A percentile compares a stretch with the other conserved stretches of the same genome.
phyloP scores from a whole-genome alignment of 202 grass and related monocot genomes.

The Carex arenaria region DNA sequence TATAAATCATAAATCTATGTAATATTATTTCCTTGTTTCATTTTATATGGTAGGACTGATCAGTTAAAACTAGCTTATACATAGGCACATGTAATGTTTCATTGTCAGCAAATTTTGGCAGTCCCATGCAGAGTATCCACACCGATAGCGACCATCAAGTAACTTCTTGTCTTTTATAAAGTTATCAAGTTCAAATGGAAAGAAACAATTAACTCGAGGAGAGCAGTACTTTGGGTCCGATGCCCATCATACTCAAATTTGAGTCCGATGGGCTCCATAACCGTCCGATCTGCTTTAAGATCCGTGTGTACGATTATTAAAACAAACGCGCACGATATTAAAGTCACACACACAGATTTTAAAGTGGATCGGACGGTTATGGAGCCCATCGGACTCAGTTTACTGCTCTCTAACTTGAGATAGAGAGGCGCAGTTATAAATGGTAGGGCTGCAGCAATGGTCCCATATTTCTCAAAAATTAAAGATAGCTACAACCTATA shows the following conservation, averaged over 20 bases:
- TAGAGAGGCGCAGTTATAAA: not conserved
- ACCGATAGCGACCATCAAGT: conserved; percentile 5
- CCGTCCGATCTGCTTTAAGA: no score
- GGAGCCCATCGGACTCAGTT: no score
- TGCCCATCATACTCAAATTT: no score
- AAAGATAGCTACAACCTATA: not conserved
- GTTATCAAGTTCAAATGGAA: not conserved
- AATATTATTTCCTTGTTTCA: not conserved
- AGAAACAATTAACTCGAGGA: not conserved
- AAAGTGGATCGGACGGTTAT: no score
- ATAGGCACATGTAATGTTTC: conserved; percentile 7
- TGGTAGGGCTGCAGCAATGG: not conserved
- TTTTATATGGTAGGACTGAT: not conserved
- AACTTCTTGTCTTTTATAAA: not conserved
- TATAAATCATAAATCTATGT: not conserved
- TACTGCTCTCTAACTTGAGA: not conserved
- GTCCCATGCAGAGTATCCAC: conserved; percentile 1
- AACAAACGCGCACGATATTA: no score
- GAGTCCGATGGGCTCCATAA: no score
- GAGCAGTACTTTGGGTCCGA: no score
- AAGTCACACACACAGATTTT: no score
- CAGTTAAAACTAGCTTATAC: not conserved
- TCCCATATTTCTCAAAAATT: not conserved
- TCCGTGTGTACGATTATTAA: no score
- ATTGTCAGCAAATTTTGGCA: not conserved